Conservation (phyloP, 176 grass and related monocot species). For the sorghum (Sorghum bicolor) region DNA sequence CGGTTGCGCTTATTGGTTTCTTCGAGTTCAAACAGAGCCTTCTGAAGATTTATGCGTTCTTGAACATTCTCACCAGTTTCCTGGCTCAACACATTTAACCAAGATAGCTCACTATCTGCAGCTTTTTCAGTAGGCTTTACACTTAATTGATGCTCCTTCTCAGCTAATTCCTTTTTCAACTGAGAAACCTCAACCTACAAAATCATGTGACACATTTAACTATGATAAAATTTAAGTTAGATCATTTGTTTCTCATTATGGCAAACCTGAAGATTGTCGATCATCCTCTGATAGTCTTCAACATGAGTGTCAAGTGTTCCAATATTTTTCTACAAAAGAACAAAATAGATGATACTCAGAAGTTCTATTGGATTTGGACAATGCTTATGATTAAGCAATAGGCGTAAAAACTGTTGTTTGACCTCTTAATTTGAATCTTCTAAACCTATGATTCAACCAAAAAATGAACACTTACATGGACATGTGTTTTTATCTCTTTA, state of each 20-base stretch:
- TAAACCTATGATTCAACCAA: neutral
- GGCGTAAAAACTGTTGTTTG: neutral
- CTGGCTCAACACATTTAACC: slow-evolving; percentile 90
- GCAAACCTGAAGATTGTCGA: slow-evolving; percentile 87
- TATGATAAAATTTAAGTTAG: neutral
- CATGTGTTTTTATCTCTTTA: slow-evolving; percentile 99
- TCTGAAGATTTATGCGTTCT: slow-evolving; percentile 98
- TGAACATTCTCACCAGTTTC: slow-evolving; percentile 98
- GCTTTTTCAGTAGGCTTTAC: slow-evolving; percentile 77
- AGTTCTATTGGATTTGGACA: neutral
- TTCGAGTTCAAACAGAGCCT: slow-evolving; percentile 95
- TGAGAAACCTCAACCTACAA: slow-evolving; percentile 81
- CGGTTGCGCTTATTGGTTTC: slow-evolving; percentile 93
- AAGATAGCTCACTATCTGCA: slow-evolving; percentile 81
- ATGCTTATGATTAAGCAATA: neutral
- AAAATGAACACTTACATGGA: slow-evolving; percentile 66
- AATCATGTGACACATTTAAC: slow-evolving; percentile 20
- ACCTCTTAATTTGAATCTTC: neutral
- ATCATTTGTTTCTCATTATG: neutral
- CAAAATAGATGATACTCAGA: slow-evolving; percentile 14
- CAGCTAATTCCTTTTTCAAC: slow-evolving; percentile 85
- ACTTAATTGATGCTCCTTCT: slow-evolving; percentile 89
- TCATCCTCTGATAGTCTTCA: slow-evolving; percentile 92
- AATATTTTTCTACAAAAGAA: slow-evolving; percentile 87
- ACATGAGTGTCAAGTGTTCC: slow-evolving; percentile 91